These are phyloP conservation scores for Tephrocybe sp. DNA, from an alignment of 768 basidiomycete species.

Conservation along the genomic window DNA sequence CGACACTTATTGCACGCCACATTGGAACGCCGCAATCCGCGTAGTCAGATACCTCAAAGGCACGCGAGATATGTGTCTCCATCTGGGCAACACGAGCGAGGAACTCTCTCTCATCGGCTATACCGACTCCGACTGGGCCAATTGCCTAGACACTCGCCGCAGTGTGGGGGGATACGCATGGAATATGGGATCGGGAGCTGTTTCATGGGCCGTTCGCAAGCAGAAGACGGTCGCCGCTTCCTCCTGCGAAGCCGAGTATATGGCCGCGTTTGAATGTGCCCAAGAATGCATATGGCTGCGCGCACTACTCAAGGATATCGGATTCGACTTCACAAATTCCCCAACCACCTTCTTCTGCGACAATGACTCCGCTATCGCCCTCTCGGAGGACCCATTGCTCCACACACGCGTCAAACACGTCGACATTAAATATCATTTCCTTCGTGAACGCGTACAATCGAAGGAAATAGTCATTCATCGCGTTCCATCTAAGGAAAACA, in stretches of 20 bases:
- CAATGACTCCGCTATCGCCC: conserved; percentile 31
- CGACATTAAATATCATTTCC: neutral
- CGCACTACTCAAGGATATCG: neutral
- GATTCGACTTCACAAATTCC: conserved; percentile 2
- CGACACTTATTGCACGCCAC: neutral
- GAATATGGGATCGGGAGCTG: conserved; percentile 13
- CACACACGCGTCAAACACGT: neutral
- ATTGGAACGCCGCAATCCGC: conserved; percentile 3
- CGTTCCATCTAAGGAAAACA: conserved; percentile 1
- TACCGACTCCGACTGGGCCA: conserved; percentile 21
- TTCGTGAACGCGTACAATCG: neutral
- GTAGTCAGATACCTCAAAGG: conserved; percentile 1
- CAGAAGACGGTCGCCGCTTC: too few species aligned
- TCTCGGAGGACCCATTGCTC: conserved; percentile 27
- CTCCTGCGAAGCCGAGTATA: conserved; percentile 25
- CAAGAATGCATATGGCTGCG: neutral
- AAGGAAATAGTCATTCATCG: neutral
- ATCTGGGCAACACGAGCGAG: neutral
- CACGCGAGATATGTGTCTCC: neutral
- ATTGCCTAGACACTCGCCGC: conserved; percentile 13
- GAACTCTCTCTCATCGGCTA: conserved; percentile 14
- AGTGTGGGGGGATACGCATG: conserved; percentile 21
- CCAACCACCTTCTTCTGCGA: conserved; percentile 21
- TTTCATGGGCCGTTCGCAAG: conserved; percentile 15
- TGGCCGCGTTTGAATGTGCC: neutral